Base-by-base conservation (phyloP, 306 rosid species). In the Prosopis cineraria region DNA sequence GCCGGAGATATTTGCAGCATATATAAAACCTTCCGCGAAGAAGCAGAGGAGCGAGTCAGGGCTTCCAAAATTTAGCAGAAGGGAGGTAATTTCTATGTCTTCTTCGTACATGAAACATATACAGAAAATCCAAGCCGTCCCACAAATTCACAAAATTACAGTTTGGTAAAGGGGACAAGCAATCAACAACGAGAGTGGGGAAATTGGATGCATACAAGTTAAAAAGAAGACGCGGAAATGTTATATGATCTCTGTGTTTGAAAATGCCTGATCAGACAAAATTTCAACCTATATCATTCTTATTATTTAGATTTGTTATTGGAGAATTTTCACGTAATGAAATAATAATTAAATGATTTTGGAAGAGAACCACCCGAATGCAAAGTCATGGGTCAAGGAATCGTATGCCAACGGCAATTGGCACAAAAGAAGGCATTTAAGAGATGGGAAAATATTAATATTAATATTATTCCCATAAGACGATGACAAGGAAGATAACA, bases 21-120 rank as follows among this genome's bases (percentile, higher is more conserved):
- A 48, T 48, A 24, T 17, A 48, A 48, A 74, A 68, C 75, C 69
- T 68, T 19, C 17, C 70, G 70, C 36, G 70, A 34, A 64, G 17
- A 1, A 65, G 48, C 48, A 36, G 72, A 67, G 33, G 50, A 67
- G 33, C 36, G 60, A 73, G n/a, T 53, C 58, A 52, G 44, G 74
- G 33, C 65, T 67, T 77, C 33, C 25, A 77, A 22, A 27, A 20
- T 13, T 30, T 34, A n/a, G 16, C 44, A 43, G 11, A 11, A 17
- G 52, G 31, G 19, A 64, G 31, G 10, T 44, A 45, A 48, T 30
- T 9, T 48, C 62, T 70, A 2, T 10, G 44, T 10, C 30, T 55
- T 64, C 70, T 17, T 10, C 11, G 17, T 70, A 8, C 43, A 29
- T 29, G 41, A 30, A 70, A 30, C 62, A 45, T n/a, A n/a, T n/a